These are phyloP conservation scores for Davidsoniella eucalypti DNA, from an alignment of 2,329 filamentous ascomycete species.

Conservation along the genomic window DNA sequence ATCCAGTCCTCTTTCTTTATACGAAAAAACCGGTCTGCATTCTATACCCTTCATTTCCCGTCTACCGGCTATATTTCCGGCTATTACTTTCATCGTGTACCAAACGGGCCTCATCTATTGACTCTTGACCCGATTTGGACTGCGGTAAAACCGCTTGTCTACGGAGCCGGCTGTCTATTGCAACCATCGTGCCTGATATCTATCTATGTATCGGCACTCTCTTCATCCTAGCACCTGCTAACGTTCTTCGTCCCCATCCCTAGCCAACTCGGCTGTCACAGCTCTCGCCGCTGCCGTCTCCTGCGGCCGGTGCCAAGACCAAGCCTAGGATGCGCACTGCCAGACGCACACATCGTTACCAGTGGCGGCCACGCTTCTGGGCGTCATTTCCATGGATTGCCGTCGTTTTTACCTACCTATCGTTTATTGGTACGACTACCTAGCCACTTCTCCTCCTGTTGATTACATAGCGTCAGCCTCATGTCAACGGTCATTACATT, in stretches of 20 bases:
- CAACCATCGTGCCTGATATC: too few relatives aligned
- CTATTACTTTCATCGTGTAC: too few relatives aligned
- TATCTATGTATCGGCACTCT: too few relatives aligned
- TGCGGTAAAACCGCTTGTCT: too few relatives aligned
- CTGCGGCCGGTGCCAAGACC: neutral
- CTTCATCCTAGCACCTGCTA: neutral
- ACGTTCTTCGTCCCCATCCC: neutral
- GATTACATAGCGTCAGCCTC: neutral
- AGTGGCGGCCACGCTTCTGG: slow-evolving; percentile 12
- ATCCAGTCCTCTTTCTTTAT: too few relatives aligned
- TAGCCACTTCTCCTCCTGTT: neutral
- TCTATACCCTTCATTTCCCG: too few relatives aligned
- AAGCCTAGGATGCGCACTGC: neutral
- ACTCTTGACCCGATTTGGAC: too few relatives aligned
- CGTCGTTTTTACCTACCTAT: slow-evolving; percentile 9
- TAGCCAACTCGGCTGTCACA: neutral
- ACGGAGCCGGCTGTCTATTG: too few relatives aligned
- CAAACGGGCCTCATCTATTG: too few relatives aligned
- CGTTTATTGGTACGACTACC: slow-evolving; percentile 2
- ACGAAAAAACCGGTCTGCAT: too few relatives aligned
- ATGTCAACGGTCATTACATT: neutral
- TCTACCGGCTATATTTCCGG: too few relatives aligned
- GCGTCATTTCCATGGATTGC: slow-evolving; percentile 11
- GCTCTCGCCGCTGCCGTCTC: neutral
- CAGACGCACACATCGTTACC: slow-evolving; percentile 7